Evolutionary conservation across 768 basidiomycete species (phyloP).

Genomic region (Gloeostereum incarnatum): DNA sequence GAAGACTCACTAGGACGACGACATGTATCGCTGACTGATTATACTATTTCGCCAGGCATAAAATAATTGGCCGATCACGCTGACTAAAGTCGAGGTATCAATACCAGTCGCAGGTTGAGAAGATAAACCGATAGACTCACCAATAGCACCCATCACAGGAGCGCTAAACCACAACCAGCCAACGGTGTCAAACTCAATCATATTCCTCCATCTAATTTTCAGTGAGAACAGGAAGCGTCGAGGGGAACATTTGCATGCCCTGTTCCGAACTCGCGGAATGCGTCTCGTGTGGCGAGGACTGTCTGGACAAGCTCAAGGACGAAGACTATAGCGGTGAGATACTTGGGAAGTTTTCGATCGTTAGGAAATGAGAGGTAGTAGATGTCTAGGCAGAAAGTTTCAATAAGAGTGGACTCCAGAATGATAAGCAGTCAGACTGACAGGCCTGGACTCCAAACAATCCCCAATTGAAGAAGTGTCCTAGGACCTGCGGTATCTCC

Average conservation of each 20-base stretch:
- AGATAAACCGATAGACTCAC: not conserved
- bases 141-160: slow-evolving; percentile 13
- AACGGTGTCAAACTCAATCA: slow-evolving; percentile 12
- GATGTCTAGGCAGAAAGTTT: no score
- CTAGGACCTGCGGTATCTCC: no score
- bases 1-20: slow-evolving; percentile 3
- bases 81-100: not conserved
- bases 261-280: slow-evolving; percentile 15
- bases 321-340: slow-evolving; percentile 13
- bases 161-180: slow-evolving; percentile 20
- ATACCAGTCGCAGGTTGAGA: not conserved
- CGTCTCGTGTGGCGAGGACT: slow-evolving; percentile 16
- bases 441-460: no score
- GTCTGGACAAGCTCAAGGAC: slow-evolving; percentile 20
- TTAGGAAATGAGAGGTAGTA: slow-evolving; percentile 19
- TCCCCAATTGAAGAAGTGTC: no score
- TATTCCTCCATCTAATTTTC: slow-evolving; percentile 19
- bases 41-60: slow-evolving; percentile 11
- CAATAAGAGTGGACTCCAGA: no score
- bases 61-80: slow-evolving; percentile 3
- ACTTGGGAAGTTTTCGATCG: slow-evolving; percentile 13
- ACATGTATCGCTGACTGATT: slow-evolving; percentile 7
- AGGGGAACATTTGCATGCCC: no score
- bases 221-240: no score
- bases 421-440: no score